A percentile compares a stretch with the other conserved stretches of the same genome.
phyloP scores from a whole-genome alignment of 2,329 filamentous ascomycete genomes.

The Stagonosporopsis chrysanthemi region DNA sequence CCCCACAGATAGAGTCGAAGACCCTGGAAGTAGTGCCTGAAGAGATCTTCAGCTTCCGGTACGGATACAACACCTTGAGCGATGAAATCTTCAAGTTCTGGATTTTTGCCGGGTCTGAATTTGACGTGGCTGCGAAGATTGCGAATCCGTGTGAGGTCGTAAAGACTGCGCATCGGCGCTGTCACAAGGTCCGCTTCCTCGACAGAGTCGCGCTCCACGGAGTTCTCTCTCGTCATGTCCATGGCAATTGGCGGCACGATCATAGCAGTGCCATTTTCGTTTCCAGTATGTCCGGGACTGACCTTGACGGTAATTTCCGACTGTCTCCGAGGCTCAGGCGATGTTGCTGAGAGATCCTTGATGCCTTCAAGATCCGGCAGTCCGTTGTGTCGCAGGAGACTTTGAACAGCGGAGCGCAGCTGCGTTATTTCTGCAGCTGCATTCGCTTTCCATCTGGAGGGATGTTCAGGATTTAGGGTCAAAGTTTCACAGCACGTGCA shows the following conservation, averaged over 20 bases:
- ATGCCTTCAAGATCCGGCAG: constrained; percentile 33
- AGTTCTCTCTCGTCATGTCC: constrained; percentile 47
- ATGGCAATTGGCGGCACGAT: constrained; percentile 44
- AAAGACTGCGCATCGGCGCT: constrained; percentile 47
- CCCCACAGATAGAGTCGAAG: constrained; percentile 46
- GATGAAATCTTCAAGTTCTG: constrained; percentile 44
- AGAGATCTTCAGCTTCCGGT: constrained; percentile 41
- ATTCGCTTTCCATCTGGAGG: constrained; percentile 43
- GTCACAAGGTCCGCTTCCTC: constrained; percentile 38
- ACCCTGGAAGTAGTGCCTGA: constrained; percentile 40
- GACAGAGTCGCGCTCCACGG: constrained; percentile 37
- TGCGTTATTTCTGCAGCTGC: constrained; percentile 36
- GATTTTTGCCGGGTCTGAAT: constrained; percentile 35
- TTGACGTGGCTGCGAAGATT: constrained; percentile 41
- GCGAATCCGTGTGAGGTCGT: constrained; percentile 44
- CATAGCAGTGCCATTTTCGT: constrained; percentile 35
- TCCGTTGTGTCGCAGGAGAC: constrained; percentile 38
- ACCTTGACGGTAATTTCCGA: constrained; percentile 19
- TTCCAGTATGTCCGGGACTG: constrained; percentile 36
- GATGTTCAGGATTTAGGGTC: background rate
- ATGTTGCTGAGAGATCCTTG: constrained; percentile 18
- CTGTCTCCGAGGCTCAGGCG: constrained; percentile 21
- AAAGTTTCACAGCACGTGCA: constrained; percentile 1
- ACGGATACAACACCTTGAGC: constrained; percentile 38
- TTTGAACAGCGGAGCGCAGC: constrained; percentile 38